Evolutionary conservation across 148 eudicot species (phyloP).

Genomic region (Hydrangea macrophylla): DNA sequence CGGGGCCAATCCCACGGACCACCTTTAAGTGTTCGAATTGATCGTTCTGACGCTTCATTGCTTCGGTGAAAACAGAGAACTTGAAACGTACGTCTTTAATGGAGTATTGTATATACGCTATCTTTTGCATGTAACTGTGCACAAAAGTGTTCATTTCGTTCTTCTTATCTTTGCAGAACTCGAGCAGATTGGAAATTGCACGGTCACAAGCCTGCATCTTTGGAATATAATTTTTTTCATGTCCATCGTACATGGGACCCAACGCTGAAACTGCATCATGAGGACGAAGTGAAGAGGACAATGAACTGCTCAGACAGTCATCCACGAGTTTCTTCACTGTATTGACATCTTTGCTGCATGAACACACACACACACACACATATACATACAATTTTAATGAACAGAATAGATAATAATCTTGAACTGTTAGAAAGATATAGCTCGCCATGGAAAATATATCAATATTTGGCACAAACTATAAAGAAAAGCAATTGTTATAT

Average conservation of each 20-base stretch:
- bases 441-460: background rate
- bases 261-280: slow-evolving; percentile 98
- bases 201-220: slow-evolving; percentile 73
- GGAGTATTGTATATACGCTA: slow-evolving; percentile 79
- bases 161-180: slow-evolving; percentile 62
- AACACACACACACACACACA: no score
- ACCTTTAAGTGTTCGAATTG: slow-evolving; percentile 79
- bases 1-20: slow-evolving; percentile 70
- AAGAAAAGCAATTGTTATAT: background rate
- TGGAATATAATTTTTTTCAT: slow-evolving; percentile 77
- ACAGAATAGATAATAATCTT: background rate
- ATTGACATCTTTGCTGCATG: slow-evolving; percentile 79
- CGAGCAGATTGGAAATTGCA: slow-evolving; percentile 62
- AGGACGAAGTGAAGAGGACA: slow-evolving; percentile 79
- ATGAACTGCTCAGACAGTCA: slow-evolving; percentile 56
- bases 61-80: slow-evolving; percentile 90
- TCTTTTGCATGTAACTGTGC: slow-evolving; percentile 88
- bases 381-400: background rate
- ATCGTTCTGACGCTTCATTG: slow-evolving; percentile 76
- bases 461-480: background rate
- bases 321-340: slow-evolving; percentile 78
- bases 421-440: no score
- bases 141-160: slow-evolving; percentile 85
- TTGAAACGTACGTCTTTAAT: slow-evolving; percentile 84
- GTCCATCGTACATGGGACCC: slow-evolving; percentile 93